Base-by-base conservation (phyloP, 2,329 filamentous ascomycete genomes). In the Calonectria honghensis region DNA sequence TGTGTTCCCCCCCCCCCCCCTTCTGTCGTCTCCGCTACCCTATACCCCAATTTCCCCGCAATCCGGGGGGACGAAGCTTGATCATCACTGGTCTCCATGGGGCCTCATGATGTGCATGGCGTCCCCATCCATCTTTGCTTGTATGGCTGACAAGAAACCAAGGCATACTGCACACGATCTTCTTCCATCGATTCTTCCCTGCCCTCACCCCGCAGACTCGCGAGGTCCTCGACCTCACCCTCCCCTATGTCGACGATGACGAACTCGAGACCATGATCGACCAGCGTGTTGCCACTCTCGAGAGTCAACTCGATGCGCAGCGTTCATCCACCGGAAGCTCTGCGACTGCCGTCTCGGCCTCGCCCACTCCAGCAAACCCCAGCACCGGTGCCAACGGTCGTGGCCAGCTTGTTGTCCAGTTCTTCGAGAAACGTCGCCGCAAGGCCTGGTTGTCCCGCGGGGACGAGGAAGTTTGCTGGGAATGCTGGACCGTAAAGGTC, bases 101-200 rank as follows among this genome's bases (percentile, higher is more conserved):
- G 31, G 39, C 39, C 50, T 29, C 18, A 63, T 27, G 57, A 24
- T 41, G 37, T 18, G 11, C 20, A 9, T 27, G 57, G 29, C 6
- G 14, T 18, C 35, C 14, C 35, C 14, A 18, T 37, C 11, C 37
- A 6, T 41, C 6, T 41, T 7, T 20, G 37, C 13, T 6, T 37
- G 37, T 16, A 41, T 63, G 13, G 18, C 57, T 63, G 9, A 63
- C 37, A 9, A 29, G 29, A 35, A 35, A 20, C 68, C 16, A 48
- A 98, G 96, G 94, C 77, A 94, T 98, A 84, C 91, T 98, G 65
- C 96, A 98, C 85, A 97, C 96, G 66, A 98, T 98, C 85, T 99
- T 98, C 92, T 98, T 98, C 90, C 96, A 98, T 88, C 94, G 97
- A 82, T 98, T 96, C 91, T 98, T 98, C 89, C 95, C 95, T 72